Evolutionary conservation across 768 basidiomycete species (phyloP).

Genomic region (Boletus edulis): DNA sequence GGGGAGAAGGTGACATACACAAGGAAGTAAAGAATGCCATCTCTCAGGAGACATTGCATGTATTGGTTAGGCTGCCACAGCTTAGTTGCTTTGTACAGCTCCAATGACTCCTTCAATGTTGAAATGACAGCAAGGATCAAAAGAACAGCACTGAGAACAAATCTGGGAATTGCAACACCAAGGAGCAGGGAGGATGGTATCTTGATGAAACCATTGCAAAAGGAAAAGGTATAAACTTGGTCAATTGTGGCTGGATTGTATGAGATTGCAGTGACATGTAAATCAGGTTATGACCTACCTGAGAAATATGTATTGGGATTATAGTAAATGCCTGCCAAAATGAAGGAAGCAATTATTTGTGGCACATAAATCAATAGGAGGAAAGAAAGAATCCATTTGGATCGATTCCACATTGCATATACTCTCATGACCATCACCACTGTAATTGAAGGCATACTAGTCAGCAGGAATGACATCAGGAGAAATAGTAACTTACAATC

Average conservation of each 20-base stretch:
- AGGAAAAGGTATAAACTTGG: too few relatives aligned
- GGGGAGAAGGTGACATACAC: not conserved
- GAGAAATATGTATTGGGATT: too few relatives aligned
- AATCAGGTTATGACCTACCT: too few relatives aligned
- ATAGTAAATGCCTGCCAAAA: too few relatives aligned
- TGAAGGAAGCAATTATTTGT: too few relatives aligned
- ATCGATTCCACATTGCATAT: conserved; percentile 1
- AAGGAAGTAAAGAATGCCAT: conserved; percentile 5
- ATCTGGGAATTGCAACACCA: not conserved
- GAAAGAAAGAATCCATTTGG: not conserved
- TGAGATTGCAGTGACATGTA: too few relatives aligned
- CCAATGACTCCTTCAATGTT: not conserved
- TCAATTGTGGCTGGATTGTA: too few relatives aligned
- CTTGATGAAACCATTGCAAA: too few relatives aligned
- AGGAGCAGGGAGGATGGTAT: too few relatives aligned
- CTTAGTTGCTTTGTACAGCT: conserved; percentile 1
- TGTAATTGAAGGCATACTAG: not conserved
- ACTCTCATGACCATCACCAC: conserved; percentile 1
- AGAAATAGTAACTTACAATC: not conserved
- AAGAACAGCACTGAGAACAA: not conserved
- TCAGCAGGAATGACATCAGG: not conserved
- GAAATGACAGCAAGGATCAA: not conserved
- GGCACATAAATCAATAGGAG: too few relatives aligned
- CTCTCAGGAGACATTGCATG: not conserved
- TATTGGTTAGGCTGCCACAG: conserved; percentile 8